Evolutionary conservation across 1,284 basidiomycete species (phyloP).

Genomic region (Fomitopsis schrenkii): DNA sequence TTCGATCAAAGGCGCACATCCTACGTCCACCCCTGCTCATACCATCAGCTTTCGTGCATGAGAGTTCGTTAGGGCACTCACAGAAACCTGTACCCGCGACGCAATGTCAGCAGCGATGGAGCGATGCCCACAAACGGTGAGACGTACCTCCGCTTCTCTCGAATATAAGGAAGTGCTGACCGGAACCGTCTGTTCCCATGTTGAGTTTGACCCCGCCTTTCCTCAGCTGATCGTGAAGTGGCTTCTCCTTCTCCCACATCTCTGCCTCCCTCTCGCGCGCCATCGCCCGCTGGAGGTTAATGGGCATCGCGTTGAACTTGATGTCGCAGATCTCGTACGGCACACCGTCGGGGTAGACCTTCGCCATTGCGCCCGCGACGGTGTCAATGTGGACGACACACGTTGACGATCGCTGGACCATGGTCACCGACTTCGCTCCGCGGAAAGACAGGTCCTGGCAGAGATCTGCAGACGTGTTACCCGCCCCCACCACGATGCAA

Average conservation of each 20-base stretch:
- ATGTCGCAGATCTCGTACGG: constrained; percentile 44
- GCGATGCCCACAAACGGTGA: constrained; percentile 6
- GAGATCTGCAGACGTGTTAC: constrained; percentile 44
- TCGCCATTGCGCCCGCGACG: constrained; percentile 19
- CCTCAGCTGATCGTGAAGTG: constrained; percentile 51
- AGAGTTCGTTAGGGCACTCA: constrained; percentile 4
- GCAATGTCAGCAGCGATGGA: not conserved
- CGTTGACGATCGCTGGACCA: constrained; percentile 29
- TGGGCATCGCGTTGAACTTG: constrained; percentile 35
- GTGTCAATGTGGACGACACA: constrained; percentile 25
- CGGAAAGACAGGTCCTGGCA: constrained; percentile 39
- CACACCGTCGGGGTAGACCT: constrained; percentile 36
- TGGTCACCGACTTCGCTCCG: constrained; percentile 29
- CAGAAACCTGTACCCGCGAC: not conserved
- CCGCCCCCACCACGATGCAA: constrained; percentile 49
- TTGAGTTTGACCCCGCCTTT: constrained; percentile 56
- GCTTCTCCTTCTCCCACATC: constrained; percentile 30
- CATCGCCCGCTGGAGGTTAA: constrained; percentile 33
- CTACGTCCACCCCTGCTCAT: constrained; percentile 32
- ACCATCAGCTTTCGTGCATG: not conserved
- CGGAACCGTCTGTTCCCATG: constrained; percentile 51
- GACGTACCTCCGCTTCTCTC: constrained; percentile 36
- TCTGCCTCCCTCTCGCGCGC: constrained; percentile 12
- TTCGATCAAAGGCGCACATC: constrained; percentile 44
- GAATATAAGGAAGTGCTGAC: constrained; percentile 38